phyloP scores from a whole-genome alignment of 352 stramenopile species.

The Pythium aristosporum region DNA sequence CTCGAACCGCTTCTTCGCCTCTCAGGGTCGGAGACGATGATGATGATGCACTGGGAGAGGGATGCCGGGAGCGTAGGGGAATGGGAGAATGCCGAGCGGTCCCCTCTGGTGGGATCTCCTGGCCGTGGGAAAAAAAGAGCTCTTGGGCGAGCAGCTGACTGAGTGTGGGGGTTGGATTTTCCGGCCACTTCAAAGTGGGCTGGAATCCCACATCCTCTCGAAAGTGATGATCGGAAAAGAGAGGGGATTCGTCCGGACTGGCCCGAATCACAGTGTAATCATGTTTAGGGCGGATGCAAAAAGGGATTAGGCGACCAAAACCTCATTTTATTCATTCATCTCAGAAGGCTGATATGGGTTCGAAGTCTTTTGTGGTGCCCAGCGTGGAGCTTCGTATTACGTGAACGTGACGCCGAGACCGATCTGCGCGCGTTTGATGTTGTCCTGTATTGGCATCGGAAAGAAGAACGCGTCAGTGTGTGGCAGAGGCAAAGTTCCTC shows the following conservation, averaged over 20 bases:
- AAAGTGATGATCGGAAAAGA: conserved; percentile 17
- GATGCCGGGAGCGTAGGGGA: background rate
- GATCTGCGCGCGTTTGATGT: conserved; percentile 84
- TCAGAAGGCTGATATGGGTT: background rate
- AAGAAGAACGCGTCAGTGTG: background rate
- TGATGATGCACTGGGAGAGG: background rate
- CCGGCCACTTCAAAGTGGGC: conserved; percentile 25
- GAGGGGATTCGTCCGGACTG: conserved; percentile 1
- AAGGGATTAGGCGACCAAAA: background rate
- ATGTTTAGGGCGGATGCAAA: background rate
- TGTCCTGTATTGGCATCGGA: conserved; percentile 45
- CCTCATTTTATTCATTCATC: too few species aligned
- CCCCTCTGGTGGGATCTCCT: too few species aligned
- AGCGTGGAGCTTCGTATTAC: conserved; percentile 29
- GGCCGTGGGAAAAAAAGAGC: too few species aligned
- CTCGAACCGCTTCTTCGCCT: background rate
- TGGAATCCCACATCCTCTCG: conserved; percentile 1
- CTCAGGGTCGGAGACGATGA: background rate
- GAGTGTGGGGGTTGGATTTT: conserved; percentile 5
- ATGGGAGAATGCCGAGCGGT: background rate
- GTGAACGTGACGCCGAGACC: conserved; percentile 84
- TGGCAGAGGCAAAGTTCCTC: background rate
- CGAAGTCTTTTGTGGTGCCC: background rate
- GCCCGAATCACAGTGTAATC: background rate
- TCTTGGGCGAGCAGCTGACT: conserved; percentile 8